Base-by-base conservation (phyloP, 2,329 filamentous ascomycete species). In the Aspergillus oerlinghausenensis region DNA sequence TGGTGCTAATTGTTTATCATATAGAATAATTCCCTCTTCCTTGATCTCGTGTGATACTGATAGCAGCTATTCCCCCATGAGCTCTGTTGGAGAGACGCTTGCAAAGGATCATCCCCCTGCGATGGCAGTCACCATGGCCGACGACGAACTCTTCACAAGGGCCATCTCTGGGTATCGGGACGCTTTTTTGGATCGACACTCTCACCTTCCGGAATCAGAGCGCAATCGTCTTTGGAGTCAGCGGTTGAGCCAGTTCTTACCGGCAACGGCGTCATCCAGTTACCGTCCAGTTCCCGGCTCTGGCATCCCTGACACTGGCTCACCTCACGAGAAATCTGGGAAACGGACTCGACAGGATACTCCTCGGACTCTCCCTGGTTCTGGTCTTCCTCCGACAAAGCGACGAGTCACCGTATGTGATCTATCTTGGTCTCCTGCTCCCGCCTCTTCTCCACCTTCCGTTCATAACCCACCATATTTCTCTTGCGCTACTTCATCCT, bases 391-490 rank as follows among this genome's bases (percentile, higher is more conserved):
- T 52, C 67, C 66, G 66, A 69, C 72, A 54, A 77, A 77, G 69
- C 73, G 75, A 69, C 73, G 73, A 73, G 74, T 73, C 70, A 75
- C 71, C 73, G 75, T 77, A 77, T 67, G 75, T 75, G 65, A 69
- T 70, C 68, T 69, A 70, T 67, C 70, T 70, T 71, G 67, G 72
- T 71, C 68, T 67, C 70, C 71, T 73, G 65, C 66, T 73, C 64
- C 64, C 66, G 61, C 62, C 62, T 66, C 60, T 61, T 56, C 58
- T 62, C 55, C 62, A 55, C 53, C 58, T 66, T 61, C 59, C 61
- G 58, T 55, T 57, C 55, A 55, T 53, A 61, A 61, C 60, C 63
- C 63, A 65, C 65, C 57, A 60, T 63, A 54, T 62, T 63, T 59
- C 60, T 64, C 59, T 58, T 60, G 52, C 57, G 58, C 61, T 64